Percentiles rank a stretch among this genome's conserved stretches.
These are phyloP conservation scores for Tolypocladium tropicale DNA, from an alignment of 2,329 filamentous ascomycete genomes.

Conservation along the genomic window DNA sequence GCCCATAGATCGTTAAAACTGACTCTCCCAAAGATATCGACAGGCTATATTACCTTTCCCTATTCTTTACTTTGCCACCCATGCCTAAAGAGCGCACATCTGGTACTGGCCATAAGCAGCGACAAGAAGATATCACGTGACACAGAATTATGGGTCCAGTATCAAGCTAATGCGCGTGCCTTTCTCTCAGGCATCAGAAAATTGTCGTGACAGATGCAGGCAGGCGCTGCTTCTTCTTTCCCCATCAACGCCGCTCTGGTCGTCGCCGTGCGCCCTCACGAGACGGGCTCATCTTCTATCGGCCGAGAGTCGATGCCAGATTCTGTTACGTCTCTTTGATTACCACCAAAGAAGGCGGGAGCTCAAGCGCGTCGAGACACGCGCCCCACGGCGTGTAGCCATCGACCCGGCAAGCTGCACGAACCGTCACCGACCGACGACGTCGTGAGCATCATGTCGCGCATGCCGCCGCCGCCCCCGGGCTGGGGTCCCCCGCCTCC, in stretches of 20 bases:
- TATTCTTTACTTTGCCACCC: no score
- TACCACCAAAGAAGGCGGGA: constrained; percentile 6
- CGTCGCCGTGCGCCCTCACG: constrained; percentile 17
- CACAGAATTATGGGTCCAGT: background rate
- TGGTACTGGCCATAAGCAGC: background rate
- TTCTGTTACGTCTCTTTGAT: background rate
- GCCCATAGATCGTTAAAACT: no score
- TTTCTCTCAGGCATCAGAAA: constrained; percentile 17
- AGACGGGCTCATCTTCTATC: constrained; percentile 16
- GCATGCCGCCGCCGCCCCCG: constrained; percentile 45
- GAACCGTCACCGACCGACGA: constrained; percentile 8
- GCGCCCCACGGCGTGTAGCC: constrained; percentile 26
- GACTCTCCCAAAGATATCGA: no score
- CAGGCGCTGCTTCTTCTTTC: constrained; percentile 5
- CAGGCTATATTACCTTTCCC: no score
- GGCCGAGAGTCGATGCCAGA: constrained; percentile 4
- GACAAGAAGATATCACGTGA: background rate
- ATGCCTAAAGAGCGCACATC: no score
- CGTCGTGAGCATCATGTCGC: constrained; percentile 35
- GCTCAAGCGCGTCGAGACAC: constrained; percentile 17
- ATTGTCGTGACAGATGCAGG: constrained; percentile 22
- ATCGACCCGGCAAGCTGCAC: constrained; percentile 14
- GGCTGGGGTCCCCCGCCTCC: constrained; percentile 48
- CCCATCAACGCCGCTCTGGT: constrained; percentile 18
- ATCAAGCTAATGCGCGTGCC: constrained; percentile 7